Evolutionary conservation across 495 filamentous ascomycete species (phyloP).

Genomic region (Friedmanniomyces simplex): DNA sequence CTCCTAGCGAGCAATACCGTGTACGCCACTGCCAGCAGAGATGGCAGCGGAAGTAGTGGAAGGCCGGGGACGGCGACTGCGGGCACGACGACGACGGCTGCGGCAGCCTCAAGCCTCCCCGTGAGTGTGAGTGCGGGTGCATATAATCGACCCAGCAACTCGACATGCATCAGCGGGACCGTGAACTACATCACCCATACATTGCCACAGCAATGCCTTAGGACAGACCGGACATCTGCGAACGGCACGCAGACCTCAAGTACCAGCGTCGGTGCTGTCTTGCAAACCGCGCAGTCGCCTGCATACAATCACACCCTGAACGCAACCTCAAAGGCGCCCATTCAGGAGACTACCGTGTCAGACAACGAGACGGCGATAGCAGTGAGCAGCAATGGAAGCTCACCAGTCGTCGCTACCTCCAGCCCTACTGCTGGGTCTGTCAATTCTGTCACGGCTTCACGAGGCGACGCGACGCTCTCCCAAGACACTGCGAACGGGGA

Average conservation of each 20-base stretch:
- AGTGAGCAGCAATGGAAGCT: too few relatives aligned
- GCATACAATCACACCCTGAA: not conserved
- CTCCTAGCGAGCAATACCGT: not conserved
- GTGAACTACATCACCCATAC: slow-evolving; percentile 75
- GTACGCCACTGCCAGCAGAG: not conserved
- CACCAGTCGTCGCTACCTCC: too few relatives aligned
- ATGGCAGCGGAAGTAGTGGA: not conserved
- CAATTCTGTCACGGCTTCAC: not conserved
- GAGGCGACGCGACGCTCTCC: not conserved
- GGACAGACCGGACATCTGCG: slow-evolving; percentile 31
- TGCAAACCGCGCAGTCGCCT: not conserved
- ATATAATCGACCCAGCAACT: not conserved
- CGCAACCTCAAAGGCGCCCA: too few relatives aligned
- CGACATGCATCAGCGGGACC: slow-evolving; percentile 54
- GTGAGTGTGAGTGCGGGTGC: not conserved
- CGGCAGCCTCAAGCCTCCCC: not conserved
- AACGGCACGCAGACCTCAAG: slow-evolving; percentile 1
- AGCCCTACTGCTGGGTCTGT: not conserved
- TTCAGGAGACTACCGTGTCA: too few relatives aligned
- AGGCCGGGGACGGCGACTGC: not conserved
- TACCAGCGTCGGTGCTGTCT: not conserved
- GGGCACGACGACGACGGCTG: not conserved
- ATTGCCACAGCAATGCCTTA: slow-evolving; percentile 66
- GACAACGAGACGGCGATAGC: too few relatives aligned
- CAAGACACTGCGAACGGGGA: slow-evolving; percentile 40